A percentile compares a stretch with the other conserved stretches of the same genome.
phyloP scores from a whole-genome alignment of 129 eudicot species.

The sunflower (Helianthus annuus) region HanXRQr2.0-SUNRISE NC_035441.2:170226427-170226926 shows the following conservation, averaged over 20 bases:
- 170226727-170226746: neutral
- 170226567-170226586: conserved; percentile 89
- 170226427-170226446: neutral
- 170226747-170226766: neutral
- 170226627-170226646: conserved; percentile 94
- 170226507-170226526: neutral
- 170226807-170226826: conserved; percentile 25
- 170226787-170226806: neutral
- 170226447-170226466: conserved; percentile 4
- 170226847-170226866: conserved; percentile 17
- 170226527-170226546: conserved; percentile 41
- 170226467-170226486: neutral
- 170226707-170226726: conserved; percentile 46
- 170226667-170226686: conserved; percentile 43
- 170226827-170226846: conserved; percentile 8
- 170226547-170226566: conserved; percentile 84
- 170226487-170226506: neutral
- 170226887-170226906: conserved; percentile 12
- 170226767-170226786: neutral
- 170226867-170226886: conserved; percentile 25
- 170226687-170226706: conserved; percentile 64
- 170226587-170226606: conserved; percentile 99
- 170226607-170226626: conserved; percentile 94
- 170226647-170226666: conserved; percentile 82
- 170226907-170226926: conserved; percentile 20